Evolutionary conservation across 352 stramenopile genomes (phyloP).

Genomic region (Phytopythium boreale): DNA sequence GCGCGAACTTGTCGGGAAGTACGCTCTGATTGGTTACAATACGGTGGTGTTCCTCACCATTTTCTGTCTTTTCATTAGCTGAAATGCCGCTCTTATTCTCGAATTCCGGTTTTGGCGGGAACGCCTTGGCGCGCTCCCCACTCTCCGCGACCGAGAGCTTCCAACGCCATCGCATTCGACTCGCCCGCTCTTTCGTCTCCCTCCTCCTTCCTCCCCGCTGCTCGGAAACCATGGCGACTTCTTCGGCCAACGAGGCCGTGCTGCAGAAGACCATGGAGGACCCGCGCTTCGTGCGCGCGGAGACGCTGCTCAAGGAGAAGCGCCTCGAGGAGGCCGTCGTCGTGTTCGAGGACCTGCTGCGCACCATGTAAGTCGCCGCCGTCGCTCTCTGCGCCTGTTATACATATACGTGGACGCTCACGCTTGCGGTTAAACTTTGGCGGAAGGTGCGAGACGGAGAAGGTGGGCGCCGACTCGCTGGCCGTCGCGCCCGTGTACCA

Average conservation of each 20-base stretch:
- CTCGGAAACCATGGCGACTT: constrained; percentile 2
- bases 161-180: neutral
- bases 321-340: constrained; percentile 77
- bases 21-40: neutral
- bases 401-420: too few relatives aligned
- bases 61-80: neutral
- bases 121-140: neutral
- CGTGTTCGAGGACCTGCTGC: constrained; percentile 71
- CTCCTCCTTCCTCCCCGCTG: neutral
- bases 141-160: too few relatives aligned
- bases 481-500: constrained; percentile 73
- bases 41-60: neutral
- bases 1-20: too few relatives aligned
- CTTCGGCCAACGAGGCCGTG: constrained; percentile 6
- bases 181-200: neutral
- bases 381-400: neutral
- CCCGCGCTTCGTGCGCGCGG: constrained; percentile 69
- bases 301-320: constrained; percentile 75
- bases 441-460: constrained; percentile 57
- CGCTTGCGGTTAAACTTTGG: neutral
- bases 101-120: neutral
- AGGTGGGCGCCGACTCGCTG: constrained; percentile 56
- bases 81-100: neutral
- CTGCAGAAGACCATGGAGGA: constrained; percentile 64
- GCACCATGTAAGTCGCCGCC: constrained; percentile 35